These are phyloP conservation scores for Backusella liffmaniae DNA, from an alignment of 192 early-diverging fungal species.

Conservation along the genomic window DNA sequence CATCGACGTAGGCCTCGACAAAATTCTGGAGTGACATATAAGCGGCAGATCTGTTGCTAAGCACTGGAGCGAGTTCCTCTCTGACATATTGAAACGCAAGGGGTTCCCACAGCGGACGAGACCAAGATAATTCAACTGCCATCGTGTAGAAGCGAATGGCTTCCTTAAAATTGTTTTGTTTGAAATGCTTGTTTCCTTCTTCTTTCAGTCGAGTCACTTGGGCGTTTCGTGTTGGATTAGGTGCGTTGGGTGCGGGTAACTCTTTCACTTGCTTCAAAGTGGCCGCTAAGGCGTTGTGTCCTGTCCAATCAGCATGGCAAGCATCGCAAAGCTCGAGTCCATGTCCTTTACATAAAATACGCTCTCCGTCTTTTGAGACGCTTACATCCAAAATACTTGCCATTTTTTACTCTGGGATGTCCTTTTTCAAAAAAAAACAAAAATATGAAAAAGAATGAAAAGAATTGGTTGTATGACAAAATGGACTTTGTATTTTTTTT, in stretches of 20 bases:
- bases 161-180: slow-evolving; percentile 74
- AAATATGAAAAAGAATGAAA: not conserved
- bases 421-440: not conserved
- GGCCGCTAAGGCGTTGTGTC: slow-evolving; percentile 66
- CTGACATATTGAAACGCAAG: slow-evolving; percentile 49
- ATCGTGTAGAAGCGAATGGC: slow-evolving; percentile 87
- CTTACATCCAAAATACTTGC: slow-evolving; percentile 14
- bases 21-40: slow-evolving; percentile 61
- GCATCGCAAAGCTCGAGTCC: slow-evolving; percentile 58
- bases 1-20: slow-evolving; percentile 70
- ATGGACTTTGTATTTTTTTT: not conserved
- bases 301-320: slow-evolving; percentile 60
- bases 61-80: slow-evolving; percentile 63
- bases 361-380: slow-evolving; percentile 34
- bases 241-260: slow-evolving; percentile 63
- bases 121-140: slow-evolving; percentile 78
- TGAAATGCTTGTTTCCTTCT: slow-evolving; percentile 89
- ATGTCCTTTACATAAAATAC: slow-evolving; percentile 65
- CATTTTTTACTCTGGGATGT: not conserved
- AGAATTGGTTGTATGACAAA: not conserved
- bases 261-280: slow-evolving; percentile 59
- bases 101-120: slow-evolving; percentile 76
- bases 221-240: slow-evolving; percentile 51
- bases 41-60: slow-evolving; percentile 68
- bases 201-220: slow-evolving; percentile 60